Conservation (phyloP, 495 filamentous ascomycete genomes). For the Penicillium daleae region DNA sequence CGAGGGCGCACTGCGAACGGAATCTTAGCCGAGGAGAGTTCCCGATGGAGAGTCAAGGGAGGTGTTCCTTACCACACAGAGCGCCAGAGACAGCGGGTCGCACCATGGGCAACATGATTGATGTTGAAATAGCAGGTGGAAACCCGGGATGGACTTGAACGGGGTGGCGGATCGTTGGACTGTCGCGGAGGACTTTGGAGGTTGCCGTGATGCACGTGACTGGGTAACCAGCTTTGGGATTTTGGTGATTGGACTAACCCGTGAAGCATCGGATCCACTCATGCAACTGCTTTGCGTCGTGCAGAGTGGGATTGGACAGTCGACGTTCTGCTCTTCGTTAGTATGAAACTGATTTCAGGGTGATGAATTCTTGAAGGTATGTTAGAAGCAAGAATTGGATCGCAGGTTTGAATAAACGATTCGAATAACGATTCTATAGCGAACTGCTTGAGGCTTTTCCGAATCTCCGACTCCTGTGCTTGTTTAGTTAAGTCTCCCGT, state of each 20-base stretch:
- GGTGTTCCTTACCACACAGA: slow-evolving; percentile 32
- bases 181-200: slow-evolving; percentile 27
- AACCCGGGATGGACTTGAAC: slow-evolving; percentile 13
- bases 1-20: slow-evolving; percentile 35
- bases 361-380: not conserved
- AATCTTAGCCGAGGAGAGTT: not conserved
- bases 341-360: too few species aligned
- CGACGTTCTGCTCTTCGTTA: too few species aligned
- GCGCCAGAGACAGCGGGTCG: slow-evolving; percentile 38
- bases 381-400: too few species aligned
- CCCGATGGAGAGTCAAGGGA: not conserved
- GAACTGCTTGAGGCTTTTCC: too few species aligned
- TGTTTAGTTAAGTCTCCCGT: not conserved
- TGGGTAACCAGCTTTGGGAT: slow-evolving; percentile 5
- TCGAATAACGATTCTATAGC: too few species aligned
- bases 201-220: slow-evolving; percentile 23
- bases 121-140: slow-evolving; percentile 9
- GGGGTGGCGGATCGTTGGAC: slow-evolving; percentile 28
- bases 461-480: not conserved
- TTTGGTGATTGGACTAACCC: not conserved
- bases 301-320: not conserved
- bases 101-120: slow-evolving; percentile 37
- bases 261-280: not conserved
- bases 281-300: not conserved
- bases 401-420: too few species aligned